Evolutionary conservation across 2,329 filamentous ascomycete genomes (phyloP).

Genomic region (Fusarium verrucosum): DNA sequence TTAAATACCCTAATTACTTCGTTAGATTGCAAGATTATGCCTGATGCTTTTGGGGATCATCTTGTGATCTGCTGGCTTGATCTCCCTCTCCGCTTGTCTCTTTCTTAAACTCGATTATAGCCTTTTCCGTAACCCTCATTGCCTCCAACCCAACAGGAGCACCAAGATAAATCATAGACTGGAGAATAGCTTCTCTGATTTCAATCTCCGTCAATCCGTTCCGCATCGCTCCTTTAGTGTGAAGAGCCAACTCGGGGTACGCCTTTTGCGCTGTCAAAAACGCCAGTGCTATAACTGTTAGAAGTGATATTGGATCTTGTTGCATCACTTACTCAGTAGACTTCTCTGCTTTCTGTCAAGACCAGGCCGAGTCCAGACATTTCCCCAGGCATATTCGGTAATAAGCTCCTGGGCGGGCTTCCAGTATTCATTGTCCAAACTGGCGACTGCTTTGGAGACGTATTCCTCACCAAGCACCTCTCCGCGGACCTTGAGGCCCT

Average conservation of each 20-base stretch:
- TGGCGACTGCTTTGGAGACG: slow-evolving; percentile 26
- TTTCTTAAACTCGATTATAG: slow-evolving; percentile 10
- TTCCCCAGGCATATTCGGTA: slow-evolving; percentile 27
- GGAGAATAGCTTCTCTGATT: slow-evolving; percentile 28
- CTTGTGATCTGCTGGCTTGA: too few species aligned
- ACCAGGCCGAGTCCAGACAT: slow-evolving; percentile 25
- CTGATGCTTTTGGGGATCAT: too few species aligned
- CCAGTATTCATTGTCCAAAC: slow-evolving; percentile 31
- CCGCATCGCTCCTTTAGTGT: slow-evolving; percentile 27
- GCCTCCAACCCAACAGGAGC: slow-evolving; percentile 30
- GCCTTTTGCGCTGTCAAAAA: slow-evolving; percentile 33
- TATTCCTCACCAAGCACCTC: slow-evolving; percentile 35
- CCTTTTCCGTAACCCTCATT: slow-evolving; percentile 32
- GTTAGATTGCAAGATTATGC: too few species aligned
- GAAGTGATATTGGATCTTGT: neutral
- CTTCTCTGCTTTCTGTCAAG: slow-evolving; percentile 36
- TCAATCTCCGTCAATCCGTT: slow-evolving; percentile 34
- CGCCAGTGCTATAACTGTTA: slow-evolving; percentile 3
- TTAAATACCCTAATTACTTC: too few species aligned
- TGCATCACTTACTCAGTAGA: slow-evolving; percentile 17
- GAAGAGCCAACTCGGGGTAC: slow-evolving; percentile 23
- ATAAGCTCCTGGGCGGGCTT: slow-evolving; percentile 32
- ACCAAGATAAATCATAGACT: slow-evolving; percentile 34
- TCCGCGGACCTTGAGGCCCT: slow-evolving; percentile 13
- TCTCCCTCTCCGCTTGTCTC: neutral